Conservation (phyloP, 2,329 filamentous ascomycete genomes). For the Exutisphaerella laricina region DNA sequence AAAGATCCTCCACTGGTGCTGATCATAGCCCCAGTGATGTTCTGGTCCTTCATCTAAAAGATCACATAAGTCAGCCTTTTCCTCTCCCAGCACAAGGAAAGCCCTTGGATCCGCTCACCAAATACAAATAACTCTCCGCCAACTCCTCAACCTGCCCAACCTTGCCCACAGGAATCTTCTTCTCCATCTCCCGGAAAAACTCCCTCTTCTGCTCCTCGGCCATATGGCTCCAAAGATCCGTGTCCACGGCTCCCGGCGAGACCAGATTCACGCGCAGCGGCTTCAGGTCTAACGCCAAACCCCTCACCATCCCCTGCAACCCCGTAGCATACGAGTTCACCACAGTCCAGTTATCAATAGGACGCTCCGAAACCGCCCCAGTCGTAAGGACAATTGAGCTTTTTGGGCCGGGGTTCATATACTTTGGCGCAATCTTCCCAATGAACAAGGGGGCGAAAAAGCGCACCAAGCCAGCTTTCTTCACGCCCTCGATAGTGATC, state of each 20-base stretch:
- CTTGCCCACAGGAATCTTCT: conserved; percentile 32
- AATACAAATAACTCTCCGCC: conserved; percentile 45
- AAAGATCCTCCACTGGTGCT: conserved; percentile 32
- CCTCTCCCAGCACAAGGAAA: too few relatives aligned
- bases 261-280: conserved; percentile 61
- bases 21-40: conserved; percentile 42
- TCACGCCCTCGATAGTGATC: conserved; percentile 37
- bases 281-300: conserved; percentile 57
- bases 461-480: conserved; percentile 45
- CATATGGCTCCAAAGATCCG: conserved; percentile 38
- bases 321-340: conserved; percentile 47
- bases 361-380: conserved; percentile 48
- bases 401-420: conserved; percentile 39
- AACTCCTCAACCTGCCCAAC: conserved; percentile 40
- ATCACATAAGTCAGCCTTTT: too few relatives aligned
- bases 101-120: too few relatives aligned
- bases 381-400: conserved; percentile 54
- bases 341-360: conserved; percentile 48
- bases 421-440: conserved; percentile 45
- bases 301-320: conserved; percentile 49
- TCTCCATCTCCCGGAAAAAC: conserved; percentile 24
- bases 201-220: conserved; percentile 25
- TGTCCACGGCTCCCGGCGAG: conserved; percentile 49
- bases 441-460: conserved; percentile 49
- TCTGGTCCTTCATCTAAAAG: conserved; percentile 46